A percentile compares a stretch with the other conserved stretches of the same genome.
Conservation (phyloP, 257 asterid species). For the Solanum medicagineum region DNA sequence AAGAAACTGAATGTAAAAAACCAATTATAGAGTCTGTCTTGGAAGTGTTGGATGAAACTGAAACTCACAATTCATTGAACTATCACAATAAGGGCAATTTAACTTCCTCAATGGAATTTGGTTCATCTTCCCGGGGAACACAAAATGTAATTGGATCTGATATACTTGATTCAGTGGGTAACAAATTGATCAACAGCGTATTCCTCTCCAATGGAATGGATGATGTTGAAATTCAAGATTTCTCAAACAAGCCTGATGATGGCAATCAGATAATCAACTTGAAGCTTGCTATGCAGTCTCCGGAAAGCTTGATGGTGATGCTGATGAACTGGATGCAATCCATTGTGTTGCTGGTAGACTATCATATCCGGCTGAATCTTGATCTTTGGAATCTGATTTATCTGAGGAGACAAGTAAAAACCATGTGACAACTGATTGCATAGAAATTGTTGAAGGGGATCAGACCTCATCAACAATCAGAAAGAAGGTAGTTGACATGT, state of each 20-base stretch:
- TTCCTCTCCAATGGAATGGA: not conserved
- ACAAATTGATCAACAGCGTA: not conserved
- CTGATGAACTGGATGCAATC: constrained; percentile 13
- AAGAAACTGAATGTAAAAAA: not conserved
- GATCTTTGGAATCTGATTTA: not conserved
- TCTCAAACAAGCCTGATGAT: constrained; percentile 11
- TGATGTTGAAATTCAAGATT: constrained; percentile 4
- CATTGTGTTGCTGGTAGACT: constrained; percentile 9
- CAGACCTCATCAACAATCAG: not conserved
- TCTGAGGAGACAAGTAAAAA: not conserved
- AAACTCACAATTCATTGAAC: not conserved
- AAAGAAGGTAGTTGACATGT: not conserved
- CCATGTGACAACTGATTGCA: not conserved
- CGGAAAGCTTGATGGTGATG: constrained; percentile 12
- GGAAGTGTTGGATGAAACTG: constrained; percentile 2
- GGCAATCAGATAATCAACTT: constrained; percentile 11
- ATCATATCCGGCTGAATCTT: constrained; percentile 14
- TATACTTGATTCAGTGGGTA: not conserved
- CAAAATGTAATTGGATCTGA: not conserved
- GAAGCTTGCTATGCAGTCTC: constrained; percentile 6
- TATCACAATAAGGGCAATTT: constrained; percentile 14
- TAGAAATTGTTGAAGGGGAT: not conserved
- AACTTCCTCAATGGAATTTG: constrained; percentile 3
- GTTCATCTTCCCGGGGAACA: constrained; percentile 7
- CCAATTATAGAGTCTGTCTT: not conserved